Percentiles rank a stretch among this genome's conserved stretches.
Conservation (phyloP, 352 stramenopile species). For the Globisporangium cylindrosporum region DNA sequence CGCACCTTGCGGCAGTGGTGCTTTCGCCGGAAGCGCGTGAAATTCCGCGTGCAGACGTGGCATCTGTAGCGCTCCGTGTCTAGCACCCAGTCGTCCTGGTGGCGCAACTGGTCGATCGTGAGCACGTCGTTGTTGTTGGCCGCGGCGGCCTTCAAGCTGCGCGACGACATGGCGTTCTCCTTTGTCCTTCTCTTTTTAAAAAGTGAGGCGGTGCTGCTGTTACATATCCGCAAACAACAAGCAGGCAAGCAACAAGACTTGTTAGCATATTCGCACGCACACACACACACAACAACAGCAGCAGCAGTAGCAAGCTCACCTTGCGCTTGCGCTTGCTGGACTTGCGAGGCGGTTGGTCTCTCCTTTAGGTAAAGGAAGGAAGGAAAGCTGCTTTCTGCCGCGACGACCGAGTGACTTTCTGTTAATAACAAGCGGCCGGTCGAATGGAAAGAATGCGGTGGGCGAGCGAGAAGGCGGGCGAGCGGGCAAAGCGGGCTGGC, state of each 20-base stretch:
- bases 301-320: not conserved
- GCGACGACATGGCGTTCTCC: slow-evolving; percentile 53
- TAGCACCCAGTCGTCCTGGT: slow-evolving; percentile 88
- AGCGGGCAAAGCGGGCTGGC: no score
- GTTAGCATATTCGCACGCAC: not conserved
- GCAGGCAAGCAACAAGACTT: not conserved
- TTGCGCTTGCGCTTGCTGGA: not conserved
- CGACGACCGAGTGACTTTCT: slow-evolving; percentile 13
- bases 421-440: slow-evolving; percentile 1
- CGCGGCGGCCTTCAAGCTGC: slow-evolving; percentile 61
- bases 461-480: not conserved
- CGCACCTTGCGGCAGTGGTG: slow-evolving; percentile 86
- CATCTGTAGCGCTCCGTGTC: slow-evolving; percentile 86
- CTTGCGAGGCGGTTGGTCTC: not conserved
- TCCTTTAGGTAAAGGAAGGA: not conserved
- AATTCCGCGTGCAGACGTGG: slow-evolving; percentile 88
- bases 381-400: slow-evolving; percentile 6
- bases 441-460: slow-evolving; percentile 2
- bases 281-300: not conserved
- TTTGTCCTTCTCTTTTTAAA: slow-evolving; percentile 1
- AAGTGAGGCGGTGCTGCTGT: not conserved
- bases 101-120: slow-evolving; percentile 84
- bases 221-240: not conserved
- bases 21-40: slow-evolving; percentile 86
- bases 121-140: slow-evolving; percentile 85